Conservation (phyloP, 73 alveolate genomes). For the Effrenium voratum region DNA sequence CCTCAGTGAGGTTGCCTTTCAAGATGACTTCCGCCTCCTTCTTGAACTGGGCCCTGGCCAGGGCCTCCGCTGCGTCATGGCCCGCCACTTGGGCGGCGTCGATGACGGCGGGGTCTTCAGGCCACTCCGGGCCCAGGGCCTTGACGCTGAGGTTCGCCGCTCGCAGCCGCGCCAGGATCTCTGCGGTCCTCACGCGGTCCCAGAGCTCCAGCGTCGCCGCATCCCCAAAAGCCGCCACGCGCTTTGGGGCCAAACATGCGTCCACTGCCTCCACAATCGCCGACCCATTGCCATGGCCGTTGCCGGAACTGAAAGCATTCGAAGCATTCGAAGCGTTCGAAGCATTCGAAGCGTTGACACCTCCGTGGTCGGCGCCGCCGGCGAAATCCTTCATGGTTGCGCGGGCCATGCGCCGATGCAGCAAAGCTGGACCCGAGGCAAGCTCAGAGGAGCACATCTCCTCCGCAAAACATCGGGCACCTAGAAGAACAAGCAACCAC, state of each 20-base stretch:
- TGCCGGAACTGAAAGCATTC: background rate
- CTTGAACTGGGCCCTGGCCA: slow-evolving; percentile 49
- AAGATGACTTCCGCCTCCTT: slow-evolving; percentile 43
- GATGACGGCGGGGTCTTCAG: slow-evolving; percentile 41
- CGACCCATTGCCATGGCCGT: background rate
- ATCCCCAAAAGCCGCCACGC: background rate
- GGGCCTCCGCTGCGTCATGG: slow-evolving; percentile 68
- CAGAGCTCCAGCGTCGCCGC: background rate
- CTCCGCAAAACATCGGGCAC: no score
- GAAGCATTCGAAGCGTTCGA: background rate
- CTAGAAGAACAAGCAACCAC: no score
- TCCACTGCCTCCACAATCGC: slow-evolving; percentile 40
- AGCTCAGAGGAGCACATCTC: no score
- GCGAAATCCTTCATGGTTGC: no score
- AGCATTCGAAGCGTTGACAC: background rate
- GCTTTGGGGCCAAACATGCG: slow-evolving; percentile 21
- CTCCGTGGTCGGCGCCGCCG: no score
- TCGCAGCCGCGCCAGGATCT: slow-evolving; percentile 9
- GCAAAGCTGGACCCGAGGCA: no score
- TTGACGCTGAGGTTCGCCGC: slow-evolving; percentile 34
- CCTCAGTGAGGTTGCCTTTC: slow-evolving; percentile 49
- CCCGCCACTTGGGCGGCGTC: slow-evolving; percentile 54
- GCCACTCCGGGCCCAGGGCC: slow-evolving; percentile 62
- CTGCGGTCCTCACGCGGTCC: slow-evolving; percentile 70
- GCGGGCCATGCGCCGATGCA: no score